Evolutionary conservation across 225 moss, liverwort and hornwort species (phyloP).

Genomic region (Bryoerythrophyllum caledonicum): DNA sequence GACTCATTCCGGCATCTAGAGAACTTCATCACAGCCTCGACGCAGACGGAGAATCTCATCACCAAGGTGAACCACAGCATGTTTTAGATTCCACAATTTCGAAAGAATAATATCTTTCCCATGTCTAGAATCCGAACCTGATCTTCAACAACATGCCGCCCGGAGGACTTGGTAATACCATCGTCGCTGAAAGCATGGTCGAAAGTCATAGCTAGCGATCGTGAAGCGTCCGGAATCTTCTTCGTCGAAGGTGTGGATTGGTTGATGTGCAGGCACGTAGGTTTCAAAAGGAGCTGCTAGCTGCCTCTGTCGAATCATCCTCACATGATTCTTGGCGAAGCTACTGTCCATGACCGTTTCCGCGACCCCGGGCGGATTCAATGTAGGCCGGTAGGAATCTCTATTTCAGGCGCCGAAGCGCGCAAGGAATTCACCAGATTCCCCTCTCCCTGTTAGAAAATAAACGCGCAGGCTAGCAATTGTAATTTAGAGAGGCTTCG

Average conservation of each 20-base stretch:
- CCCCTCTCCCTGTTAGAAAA: neutral
- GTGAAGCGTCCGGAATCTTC: slow-evolving; percentile 25
- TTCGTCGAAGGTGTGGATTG: neutral
- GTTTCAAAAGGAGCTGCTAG: slow-evolving; percentile 9
- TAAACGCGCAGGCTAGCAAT: neutral
- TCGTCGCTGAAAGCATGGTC: slow-evolving; percentile 1
- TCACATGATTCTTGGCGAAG: slow-evolving; percentile 4
- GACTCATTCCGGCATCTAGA: too few species aligned
- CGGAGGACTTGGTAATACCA: slow-evolving; percentile 21
- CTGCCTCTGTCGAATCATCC: neutral
- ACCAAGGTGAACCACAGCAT: neutral
- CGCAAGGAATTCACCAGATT: neutral
- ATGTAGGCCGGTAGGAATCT: slow-evolving; percentile 24
- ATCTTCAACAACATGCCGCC: neutral
- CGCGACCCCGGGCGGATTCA: slow-evolving; percentile 9
- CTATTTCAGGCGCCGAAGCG: neutral
- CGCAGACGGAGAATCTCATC: slow-evolving; percentile 9
- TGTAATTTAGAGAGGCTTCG: neutral
- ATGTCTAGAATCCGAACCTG: slow-evolving; percentile 8
- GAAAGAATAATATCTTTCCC: neutral
- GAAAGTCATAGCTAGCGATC: slow-evolving; percentile 14
- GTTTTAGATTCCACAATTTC: neutral
- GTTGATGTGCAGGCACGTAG: slow-evolving; percentile 18
- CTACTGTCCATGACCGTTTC: slow-evolving; percentile 22
- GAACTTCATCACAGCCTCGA: slow-evolving; percentile 3